A percentile compares a stretch with the other conserved stretches of the same genome.
phyloP scores from a whole-genome alignment of 1,284 basidiomycete genomes.

The Tausonia pullulans region DNA sequence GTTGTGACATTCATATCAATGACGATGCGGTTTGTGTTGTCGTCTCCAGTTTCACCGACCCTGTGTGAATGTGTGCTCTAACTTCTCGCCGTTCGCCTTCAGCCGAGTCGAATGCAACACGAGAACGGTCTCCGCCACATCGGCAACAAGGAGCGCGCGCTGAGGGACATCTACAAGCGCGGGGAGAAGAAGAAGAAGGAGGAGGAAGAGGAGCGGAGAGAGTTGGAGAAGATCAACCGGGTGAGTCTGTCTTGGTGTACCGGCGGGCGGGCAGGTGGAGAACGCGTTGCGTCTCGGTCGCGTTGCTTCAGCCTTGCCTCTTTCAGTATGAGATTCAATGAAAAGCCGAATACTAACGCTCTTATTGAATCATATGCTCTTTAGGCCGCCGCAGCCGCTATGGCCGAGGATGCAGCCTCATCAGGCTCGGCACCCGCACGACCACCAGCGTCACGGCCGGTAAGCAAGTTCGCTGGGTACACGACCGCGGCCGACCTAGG shows the following conservation, averaged over 20 bases:
- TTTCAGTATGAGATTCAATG: neutral
- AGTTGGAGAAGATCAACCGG: constrained; percentile 75
- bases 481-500: constrained; percentile 74
- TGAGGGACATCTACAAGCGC: constrained; percentile 84
- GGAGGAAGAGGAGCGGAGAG: constrained; percentile 67
- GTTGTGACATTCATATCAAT: constrained; percentile 81
- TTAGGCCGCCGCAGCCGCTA: constrained; percentile 27
- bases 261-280: neutral
- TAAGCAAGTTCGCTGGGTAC: constrained; percentile 61
- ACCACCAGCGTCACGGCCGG: too few relatives aligned
- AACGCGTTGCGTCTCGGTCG: neutral
- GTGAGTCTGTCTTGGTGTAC: constrained; percentile 37
- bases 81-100: constrained; percentile 12
- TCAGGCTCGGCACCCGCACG: constrained; percentile 39
- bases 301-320: neutral
- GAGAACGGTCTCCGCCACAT: constrained; percentile 90
- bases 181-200: constrained; percentile 81
- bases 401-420: constrained; percentile 28
- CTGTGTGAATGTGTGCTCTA: neutral
- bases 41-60: neutral
- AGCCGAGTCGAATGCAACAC: constrained; percentile 65
- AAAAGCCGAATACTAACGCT: neutral
- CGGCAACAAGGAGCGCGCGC: constrained; percentile 83
- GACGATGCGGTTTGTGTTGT: constrained; percentile 55
- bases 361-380: neutral